Conservation (phyloP, 2,329 filamentous ascomycete species). For the Claviceps sp. region DNA sequence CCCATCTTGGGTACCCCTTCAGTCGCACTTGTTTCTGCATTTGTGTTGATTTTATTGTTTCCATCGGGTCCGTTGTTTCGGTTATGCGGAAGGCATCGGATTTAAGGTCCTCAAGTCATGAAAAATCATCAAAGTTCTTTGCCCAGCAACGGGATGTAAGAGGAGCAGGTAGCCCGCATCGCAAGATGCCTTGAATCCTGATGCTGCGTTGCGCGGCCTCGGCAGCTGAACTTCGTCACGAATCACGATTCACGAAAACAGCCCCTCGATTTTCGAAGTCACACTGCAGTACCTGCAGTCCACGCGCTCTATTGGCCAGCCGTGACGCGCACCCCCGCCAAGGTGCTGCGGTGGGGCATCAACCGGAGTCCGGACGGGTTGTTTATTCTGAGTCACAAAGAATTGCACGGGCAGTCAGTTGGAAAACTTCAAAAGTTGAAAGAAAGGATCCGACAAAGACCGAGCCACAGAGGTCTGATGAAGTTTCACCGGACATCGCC, state of each 20-base stretch:
- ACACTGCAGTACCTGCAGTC: neutral
- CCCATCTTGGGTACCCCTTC: too few species aligned
- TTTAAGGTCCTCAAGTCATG: too few species aligned
- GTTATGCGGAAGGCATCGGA: too few species aligned
- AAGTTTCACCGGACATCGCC: neutral
- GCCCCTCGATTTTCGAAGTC: neutral
- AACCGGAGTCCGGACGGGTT: neutral
- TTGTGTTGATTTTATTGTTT: too few species aligned
- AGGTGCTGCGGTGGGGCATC: slow-evolving; percentile 4
- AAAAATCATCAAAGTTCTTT: too few species aligned
- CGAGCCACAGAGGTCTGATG: slow-evolving; percentile 1
- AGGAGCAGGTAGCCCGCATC: too few species aligned
- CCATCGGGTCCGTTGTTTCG: too few species aligned
- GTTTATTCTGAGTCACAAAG: slow-evolving; percentile 5
- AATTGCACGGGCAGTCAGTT: neutral
- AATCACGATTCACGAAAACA: neutral
- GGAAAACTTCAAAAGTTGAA: neutral
- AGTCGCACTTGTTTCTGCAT: too few species aligned
- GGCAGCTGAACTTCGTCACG: too few species aligned
- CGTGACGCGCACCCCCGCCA: slow-evolving; percentile 1
- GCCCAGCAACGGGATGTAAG: too few species aligned
- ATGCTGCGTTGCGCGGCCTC: too few species aligned
- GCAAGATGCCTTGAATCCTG: too few species aligned
- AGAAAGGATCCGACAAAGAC: neutral
- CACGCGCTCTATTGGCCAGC: neutral